A percentile compares a stretch with the other conserved stretches of the same genome.
Conservation (phyloP, 208 protist species). For the Perkinsela sp. region DNA sequence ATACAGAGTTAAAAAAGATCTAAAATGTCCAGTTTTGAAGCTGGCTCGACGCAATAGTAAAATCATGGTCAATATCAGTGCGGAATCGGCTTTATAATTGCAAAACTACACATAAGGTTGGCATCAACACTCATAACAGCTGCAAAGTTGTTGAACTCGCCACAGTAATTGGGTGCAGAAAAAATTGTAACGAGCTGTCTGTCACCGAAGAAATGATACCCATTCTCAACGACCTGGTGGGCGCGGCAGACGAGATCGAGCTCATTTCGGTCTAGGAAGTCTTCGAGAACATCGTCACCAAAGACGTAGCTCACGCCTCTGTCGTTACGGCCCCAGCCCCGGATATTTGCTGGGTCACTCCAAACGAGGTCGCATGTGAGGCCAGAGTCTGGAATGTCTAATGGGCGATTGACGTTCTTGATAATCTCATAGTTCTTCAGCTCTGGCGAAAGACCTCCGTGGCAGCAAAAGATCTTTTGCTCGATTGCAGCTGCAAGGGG, state of each 20-base stretch:
- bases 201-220: constrained; percentile 95
- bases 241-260: constrained; percentile 96
- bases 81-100: constrained; percentile 22
- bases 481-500: constrained; percentile 93
- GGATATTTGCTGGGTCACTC: constrained; percentile 90
- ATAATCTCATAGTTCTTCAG: constrained; percentile 75
- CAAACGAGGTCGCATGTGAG: constrained; percentile 98
- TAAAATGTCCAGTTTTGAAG: no score
- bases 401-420: constrained; percentile 75
- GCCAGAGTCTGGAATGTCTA: constrained; percentile 84
- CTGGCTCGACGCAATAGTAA: no score
- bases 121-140: constrained; percentile 94
- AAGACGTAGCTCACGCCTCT: constrained; percentile 88
- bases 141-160: constrained; percentile 95
- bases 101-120: constrained; percentile 83
- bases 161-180: constrained; percentile 95
- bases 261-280: constrained; percentile 92
- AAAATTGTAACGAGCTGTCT: constrained; percentile 97
- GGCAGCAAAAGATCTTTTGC: constrained; percentile 98
- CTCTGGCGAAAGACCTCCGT: constrained; percentile 89
- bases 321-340: constrained; percentile 49
- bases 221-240: constrained; percentile 88
- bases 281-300: constrained; percentile 82
- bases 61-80: no score
- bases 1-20: no score